A percentile compares a stretch with the other conserved stretches of the same genome.
These are phyloP conservation scores for Entomortierella chlamydospora DNA, from an alignment of 192 early-diverging fungal species.

Conservation along the genomic window DNA sequence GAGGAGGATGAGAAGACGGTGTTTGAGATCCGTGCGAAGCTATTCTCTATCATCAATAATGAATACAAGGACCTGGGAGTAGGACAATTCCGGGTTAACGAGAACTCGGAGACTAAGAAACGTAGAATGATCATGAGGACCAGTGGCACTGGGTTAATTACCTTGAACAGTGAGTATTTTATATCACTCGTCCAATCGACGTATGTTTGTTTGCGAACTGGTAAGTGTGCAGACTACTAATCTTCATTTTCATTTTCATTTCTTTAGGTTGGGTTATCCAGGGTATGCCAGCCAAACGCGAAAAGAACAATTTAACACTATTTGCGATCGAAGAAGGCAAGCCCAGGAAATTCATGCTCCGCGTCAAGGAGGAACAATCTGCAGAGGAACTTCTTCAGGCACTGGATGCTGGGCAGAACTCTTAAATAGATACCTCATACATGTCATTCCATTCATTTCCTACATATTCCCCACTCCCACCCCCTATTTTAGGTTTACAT, in stretches of 20 bases:
- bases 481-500: too few species aligned
- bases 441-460: background rate
- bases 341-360: slow-evolving; percentile 19
- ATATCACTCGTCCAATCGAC: background rate
- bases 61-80: slow-evolving; percentile 20
- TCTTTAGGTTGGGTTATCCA: slow-evolving; percentile 28
- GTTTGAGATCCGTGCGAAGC: slow-evolving; percentile 28
- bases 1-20: slow-evolving; percentile 32
- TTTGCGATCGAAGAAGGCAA: slow-evolving; percentile 33
- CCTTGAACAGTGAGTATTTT: slow-evolving; percentile 25
- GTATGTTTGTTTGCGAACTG: background rate
- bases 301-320: slow-evolving; percentile 18
- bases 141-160: slow-evolving; percentile 10
- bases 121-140: slow-evolving; percentile 39
- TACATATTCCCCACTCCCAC: background rate
- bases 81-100: slow-evolving; percentile 38
- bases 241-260: background rate
- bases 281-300: slow-evolving; percentile 14
- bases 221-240: too few species aligned
- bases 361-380: slow-evolving; percentile 31
- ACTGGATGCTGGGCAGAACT: slow-evolving; percentile 6
- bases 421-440: background rate
- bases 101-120: slow-evolving; percentile 9
- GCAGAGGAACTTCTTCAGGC: slow-evolving; percentile 9
- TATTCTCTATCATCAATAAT: background rate